Percentiles rank a stretch among this genome's conserved stretches.
These are phyloP conservation scores for Phytophthora pisi DNA, from an alignment of 352 stramenopile species.

Conservation along the genomic window DNA sequence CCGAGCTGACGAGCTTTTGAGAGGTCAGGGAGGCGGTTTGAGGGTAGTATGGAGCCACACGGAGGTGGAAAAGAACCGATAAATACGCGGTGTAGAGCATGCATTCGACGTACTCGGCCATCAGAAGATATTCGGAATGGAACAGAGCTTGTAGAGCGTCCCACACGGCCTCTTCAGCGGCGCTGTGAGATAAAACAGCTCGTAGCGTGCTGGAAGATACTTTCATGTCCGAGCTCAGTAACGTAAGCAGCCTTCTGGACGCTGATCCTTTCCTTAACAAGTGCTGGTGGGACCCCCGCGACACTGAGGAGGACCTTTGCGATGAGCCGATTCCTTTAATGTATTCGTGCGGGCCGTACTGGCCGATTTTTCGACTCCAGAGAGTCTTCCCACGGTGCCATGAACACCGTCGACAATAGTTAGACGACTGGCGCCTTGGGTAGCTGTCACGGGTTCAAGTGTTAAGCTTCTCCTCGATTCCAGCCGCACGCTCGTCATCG, in stretches of 20 bases:
- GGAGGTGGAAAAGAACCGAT: constrained; percentile 4
- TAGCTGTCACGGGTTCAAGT: background rate
- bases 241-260: background rate
- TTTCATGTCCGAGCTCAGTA: background rate
- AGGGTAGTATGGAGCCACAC: constrained; percentile 22
- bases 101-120: constrained; percentile 27
- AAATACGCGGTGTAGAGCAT: constrained; percentile 21
- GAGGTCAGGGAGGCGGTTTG: constrained; percentile 16
- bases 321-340: background rate
- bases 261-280: background rate
- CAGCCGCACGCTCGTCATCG: background rate
- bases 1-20: background rate
- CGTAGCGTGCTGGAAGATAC: background rate
- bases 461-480: background rate
- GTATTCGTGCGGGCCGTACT: background rate
- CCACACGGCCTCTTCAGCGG: background rate
- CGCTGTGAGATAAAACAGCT: background rate
- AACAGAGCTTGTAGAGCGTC: constrained; percentile 15
- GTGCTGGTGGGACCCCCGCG: background rate
- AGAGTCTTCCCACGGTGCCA: background rate
- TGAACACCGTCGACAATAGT: background rate
- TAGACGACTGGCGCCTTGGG: background rate
- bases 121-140: constrained; percentile 20
- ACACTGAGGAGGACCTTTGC: background rate
- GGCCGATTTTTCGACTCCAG: background rate